Evolutionary conservation across 1,139 yeast species (phyloP).

Genomic region (Geotrichum australiense): DNA sequence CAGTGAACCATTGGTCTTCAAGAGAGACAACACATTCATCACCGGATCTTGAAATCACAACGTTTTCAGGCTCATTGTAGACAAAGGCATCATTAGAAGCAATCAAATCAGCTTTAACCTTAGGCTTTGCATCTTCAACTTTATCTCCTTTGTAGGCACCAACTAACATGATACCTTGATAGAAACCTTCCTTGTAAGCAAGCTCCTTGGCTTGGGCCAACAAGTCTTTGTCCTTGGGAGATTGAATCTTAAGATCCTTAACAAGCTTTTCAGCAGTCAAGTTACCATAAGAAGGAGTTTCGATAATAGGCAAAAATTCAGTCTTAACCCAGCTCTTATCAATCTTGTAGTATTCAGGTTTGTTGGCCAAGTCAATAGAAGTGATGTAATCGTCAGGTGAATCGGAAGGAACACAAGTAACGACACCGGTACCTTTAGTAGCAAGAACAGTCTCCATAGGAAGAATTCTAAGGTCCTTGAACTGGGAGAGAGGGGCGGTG

Average conservation of each 20-base stretch:
- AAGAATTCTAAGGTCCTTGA: conserved; percentile 68
- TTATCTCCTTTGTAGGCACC: conserved; percentile 85
- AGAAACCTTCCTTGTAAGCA: conserved; percentile 95
- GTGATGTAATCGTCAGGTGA: conserved; percentile 97
- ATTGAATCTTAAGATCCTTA: conserved; percentile 81
- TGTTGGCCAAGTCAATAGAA: conserved; percentile 71
- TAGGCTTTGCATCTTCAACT: conserved; percentile 86
- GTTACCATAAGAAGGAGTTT: conserved; percentile 82
- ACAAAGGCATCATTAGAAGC: conserved; percentile 75
- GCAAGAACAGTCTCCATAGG: conserved; percentile 98
- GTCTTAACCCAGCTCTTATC: conserved; percentile 75
- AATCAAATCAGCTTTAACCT: conserved; percentile 75
- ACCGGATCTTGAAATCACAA: conserved; percentile 89
- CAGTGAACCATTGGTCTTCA: conserved; percentile 98
- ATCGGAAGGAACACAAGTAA: conserved; percentile 96
- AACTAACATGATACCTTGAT: conserved; percentile 72
- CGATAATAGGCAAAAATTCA: conserved; percentile 66
- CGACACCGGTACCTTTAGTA: conserved; percentile 97
- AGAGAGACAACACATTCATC: conserved; percentile 95
- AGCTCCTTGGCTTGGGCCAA: conserved; percentile 89
- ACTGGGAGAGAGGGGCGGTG: conserved; percentile 72
- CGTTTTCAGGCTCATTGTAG: conserved; percentile 90
- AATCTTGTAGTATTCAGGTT: conserved; percentile 85
- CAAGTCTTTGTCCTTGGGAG: conserved; percentile 85
- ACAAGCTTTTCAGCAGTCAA: conserved; percentile 80